These are phyloP conservation scores for Barnettozyma hawaiiensis DNA, from an alignment of 1,139 yeast species.

Conservation along the genomic window DNA sequence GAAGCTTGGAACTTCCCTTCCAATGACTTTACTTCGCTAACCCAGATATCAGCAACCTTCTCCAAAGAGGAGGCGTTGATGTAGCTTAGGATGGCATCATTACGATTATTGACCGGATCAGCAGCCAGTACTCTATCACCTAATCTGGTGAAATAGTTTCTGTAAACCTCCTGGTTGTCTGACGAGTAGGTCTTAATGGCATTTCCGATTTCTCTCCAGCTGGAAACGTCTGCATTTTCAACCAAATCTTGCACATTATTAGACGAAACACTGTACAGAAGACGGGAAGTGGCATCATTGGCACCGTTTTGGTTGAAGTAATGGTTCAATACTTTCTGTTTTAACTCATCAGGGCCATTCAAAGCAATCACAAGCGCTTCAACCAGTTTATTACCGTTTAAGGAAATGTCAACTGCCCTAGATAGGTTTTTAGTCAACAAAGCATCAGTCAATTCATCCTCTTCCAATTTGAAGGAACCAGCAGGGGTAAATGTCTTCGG, in stretches of 20 bases:
- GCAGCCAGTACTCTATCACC: conserved; percentile 65
- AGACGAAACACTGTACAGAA: conserved; percentile 60
- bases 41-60: conserved; percentile 79
- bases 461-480: conserved; percentile 39
- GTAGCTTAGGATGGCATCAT: conserved; percentile 72
- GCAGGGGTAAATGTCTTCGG: conserved; percentile 30
- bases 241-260: conserved; percentile 68
- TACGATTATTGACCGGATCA: conserved; percentile 42
- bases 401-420: conserved; percentile 63
- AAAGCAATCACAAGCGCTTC: conserved; percentile 84
- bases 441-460: conserved; percentile 45
- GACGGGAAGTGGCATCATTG: conserved; percentile 60
- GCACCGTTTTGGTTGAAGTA: conserved; percentile 58
- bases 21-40: conserved; percentile 57
- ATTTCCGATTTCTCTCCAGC: conserved; percentile 82
- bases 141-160: conserved; percentile 52
- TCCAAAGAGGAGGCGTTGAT: conserved; percentile 79
- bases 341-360: conserved; percentile 58
- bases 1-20: conserved; percentile 49
- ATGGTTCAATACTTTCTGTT: conserved; percentile 62
- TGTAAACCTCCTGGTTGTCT: conserved; percentile 41
- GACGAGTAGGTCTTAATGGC: conserved; percentile 55
- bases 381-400: conserved; percentile 55
- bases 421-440: conserved; percentile 59
- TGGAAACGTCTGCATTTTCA: conserved; percentile 63